Conservation (phyloP, 2,329 filamentous ascomycete species). For the Monosporascus sp. region DNA sequence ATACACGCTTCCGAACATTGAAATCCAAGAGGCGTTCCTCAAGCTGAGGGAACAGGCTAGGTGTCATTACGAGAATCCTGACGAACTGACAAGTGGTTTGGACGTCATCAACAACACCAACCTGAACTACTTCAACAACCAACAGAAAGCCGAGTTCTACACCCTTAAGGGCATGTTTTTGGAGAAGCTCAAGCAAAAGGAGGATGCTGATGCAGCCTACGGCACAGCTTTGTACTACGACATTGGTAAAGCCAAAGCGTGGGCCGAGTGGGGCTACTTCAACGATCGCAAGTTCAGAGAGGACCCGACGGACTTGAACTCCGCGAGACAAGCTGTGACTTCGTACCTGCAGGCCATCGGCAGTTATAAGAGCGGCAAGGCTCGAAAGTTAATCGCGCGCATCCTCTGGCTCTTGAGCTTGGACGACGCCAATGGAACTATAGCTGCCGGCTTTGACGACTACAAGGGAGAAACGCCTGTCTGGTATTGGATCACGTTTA, state of each 20-base stretch:
- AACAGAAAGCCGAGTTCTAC: constrained; percentile 98
- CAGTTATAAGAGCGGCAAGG: constrained; percentile 96
- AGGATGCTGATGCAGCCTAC: constrained; percentile 89
- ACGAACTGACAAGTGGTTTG: constrained; percentile 84
- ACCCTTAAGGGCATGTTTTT: constrained; percentile 99
- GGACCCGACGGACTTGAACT: constrained; percentile 72
- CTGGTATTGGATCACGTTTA: constrained; percentile 99
- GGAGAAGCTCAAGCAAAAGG: constrained; percentile 84
- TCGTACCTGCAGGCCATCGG: constrained; percentile 95
- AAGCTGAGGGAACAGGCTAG: constrained; percentile 98
- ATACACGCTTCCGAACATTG: constrained; percentile 97
- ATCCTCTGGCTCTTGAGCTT: constrained; percentile 94
- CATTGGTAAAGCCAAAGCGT: constrained; percentile 90
- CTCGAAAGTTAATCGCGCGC: constrained; percentile 84
- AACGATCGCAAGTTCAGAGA: constrained; percentile 96
- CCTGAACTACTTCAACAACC: constrained; percentile 91
- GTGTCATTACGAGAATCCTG: constrained; percentile 94
- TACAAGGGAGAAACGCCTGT: constrained; percentile 97
- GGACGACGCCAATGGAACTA: constrained; percentile 78
- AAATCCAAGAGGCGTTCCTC: constrained; percentile 98
- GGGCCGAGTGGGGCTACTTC: constrained; percentile 99
- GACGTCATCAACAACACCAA: constrained; percentile 99
- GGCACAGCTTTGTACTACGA: constrained; percentile 95
- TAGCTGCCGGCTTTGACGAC: constrained; percentile 84
- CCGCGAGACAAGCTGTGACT: constrained; percentile 86